Conservation (phyloP, 73 alveolate genomes). For the Tetrahymena borealis region DNA sequence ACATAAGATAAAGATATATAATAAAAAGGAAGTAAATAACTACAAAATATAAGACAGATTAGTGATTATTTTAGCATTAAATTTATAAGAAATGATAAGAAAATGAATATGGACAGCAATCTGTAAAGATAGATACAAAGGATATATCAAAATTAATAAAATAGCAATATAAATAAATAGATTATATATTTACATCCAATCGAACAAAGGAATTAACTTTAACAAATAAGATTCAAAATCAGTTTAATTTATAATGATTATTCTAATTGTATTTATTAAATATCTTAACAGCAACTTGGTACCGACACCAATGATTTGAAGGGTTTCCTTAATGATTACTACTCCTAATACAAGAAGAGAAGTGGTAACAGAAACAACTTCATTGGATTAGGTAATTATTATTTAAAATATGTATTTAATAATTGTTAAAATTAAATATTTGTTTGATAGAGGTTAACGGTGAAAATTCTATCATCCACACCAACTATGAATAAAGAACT, state of each 20-base stretch:
- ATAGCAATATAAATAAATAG: no score
- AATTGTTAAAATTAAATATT: neutral
- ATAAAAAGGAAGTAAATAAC: no score
- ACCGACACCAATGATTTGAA: neutral
- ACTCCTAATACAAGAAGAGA: neutral
- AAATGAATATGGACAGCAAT: no score
- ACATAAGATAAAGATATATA: no score
- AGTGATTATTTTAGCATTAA: no score
- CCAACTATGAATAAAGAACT: neutral
- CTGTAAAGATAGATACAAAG: no score
- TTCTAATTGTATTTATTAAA: neutral
- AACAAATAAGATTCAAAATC: neutral
- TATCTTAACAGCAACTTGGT: neutral
- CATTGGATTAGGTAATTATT: neutral
- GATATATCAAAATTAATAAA: no score
- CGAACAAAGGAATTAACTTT: no score
- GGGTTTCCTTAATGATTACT: neutral
- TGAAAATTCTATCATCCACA: neutral
- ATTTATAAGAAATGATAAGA: no score
- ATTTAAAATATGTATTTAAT: neutral
- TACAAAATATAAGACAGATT: no score
- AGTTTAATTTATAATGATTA: neutral
- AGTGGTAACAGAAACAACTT: neutral
- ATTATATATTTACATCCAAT: no score
- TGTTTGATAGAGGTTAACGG: neutral